Conservation (phyloP, 2,329 filamentous ascomycete genomes). For the Amylocarpus encephaloides region DNA sequence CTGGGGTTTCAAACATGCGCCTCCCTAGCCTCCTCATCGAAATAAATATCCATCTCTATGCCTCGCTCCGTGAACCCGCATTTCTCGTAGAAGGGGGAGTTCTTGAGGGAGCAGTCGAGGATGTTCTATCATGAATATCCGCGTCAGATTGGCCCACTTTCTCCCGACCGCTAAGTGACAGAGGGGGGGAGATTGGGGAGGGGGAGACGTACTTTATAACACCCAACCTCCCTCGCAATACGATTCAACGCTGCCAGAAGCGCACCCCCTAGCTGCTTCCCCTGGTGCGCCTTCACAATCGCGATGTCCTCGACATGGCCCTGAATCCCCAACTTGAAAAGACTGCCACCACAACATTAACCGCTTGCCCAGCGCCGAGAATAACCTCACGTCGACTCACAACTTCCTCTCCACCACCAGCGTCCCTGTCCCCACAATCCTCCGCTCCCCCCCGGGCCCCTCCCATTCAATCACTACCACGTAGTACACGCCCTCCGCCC, state of each 20-base stretch:
- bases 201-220: constrained; percentile 58
- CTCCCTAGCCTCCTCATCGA: constrained; percentile 32
- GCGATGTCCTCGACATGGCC: constrained; percentile 97
- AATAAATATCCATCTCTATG: constrained; percentile 95
- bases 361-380: no score
- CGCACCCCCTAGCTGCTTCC: constrained; percentile 86
- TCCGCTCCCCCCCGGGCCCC: neutral
- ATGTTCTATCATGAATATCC: constrained; percentile 55
- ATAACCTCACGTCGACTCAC: neutral
- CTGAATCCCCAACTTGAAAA: constrained; percentile 71
- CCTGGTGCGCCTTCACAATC: constrained; percentile 87
- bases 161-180: neutral
- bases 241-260: constrained; percentile 90
- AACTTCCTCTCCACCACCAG: neutral
- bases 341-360: constrained; percentile 48
- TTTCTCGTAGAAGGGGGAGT: constrained; percentile 87
- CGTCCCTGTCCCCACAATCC: neutral
- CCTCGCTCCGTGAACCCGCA: constrained; percentile 79
- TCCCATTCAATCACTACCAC: neutral
- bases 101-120: constrained; percentile 88
- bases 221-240: constrained; percentile 79
- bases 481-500: neutral
- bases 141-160: no score
- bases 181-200: no score
- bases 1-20: no score